Evolutionary conservation across 495 filamentous ascomycete species (phyloP), one percentile per base, ranked within the genome.

Genomic region (Hypoxylon cercidicola): DNA sequence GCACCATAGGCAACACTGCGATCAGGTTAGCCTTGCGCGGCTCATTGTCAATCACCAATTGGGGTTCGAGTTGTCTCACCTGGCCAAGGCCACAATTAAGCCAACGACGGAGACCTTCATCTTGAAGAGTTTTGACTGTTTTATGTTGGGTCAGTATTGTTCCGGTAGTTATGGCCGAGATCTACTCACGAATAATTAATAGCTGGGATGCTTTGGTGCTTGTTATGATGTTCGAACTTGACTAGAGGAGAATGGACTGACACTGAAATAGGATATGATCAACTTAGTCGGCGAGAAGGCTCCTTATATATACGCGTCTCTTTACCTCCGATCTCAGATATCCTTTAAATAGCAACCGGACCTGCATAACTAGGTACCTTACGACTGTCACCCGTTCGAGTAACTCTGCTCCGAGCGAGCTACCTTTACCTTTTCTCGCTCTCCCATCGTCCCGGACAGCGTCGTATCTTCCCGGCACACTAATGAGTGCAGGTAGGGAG

Each of bases 301-400:
- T 46, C 21, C 43, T 55, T 66, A 55, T 69, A 68, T 68, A 69
- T 41, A 45, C 60, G 56, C 34, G 11, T 30, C 25, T 48, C 37
- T 50, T 20, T 18, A 61, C 60, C 21, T 41, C 44, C 45, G 12
- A 60, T 48, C 43, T 48, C 8, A 21, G 25, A 28, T 28, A 28
- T n/a, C 37, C 40, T 64, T 60, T 53, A 69, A 55, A 60, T 64
- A 64, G 50, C 55, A 41, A 37, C 43, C 28, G 32, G 55, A 10
- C 49, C 59, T 68, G 51, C 47, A 62, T 61, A 48, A 32, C 19
- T 53, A 34, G 47, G 43, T 55, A 59, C 64, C 58, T 69, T 57
- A 57, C 60, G 55, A 69, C 55, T 60, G 51, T 61, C 66, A 60
- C 60, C 66, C 60, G 53, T 68, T 62, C 19, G 15, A 62, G 59